These are phyloP conservation scores for Dothideomycetes sp. DNA, from an alignment of 2,329 filamentous ascomycete genomes.

Conservation along the genomic window DNA sequence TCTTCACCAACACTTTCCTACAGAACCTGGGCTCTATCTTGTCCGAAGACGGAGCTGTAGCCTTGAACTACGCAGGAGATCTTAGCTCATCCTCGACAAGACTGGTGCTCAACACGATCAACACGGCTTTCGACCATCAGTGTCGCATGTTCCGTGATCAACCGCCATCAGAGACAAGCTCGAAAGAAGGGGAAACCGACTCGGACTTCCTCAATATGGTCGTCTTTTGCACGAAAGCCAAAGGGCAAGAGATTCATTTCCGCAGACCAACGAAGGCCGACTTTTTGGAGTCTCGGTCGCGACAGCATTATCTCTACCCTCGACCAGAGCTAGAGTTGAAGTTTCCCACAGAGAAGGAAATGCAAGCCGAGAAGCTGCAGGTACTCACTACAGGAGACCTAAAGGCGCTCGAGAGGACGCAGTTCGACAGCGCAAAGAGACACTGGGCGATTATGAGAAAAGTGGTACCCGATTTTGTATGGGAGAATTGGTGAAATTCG, in stretches of 20 bases:
- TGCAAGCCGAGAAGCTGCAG: slow-evolving; percentile 27
- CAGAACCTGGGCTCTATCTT: slow-evolving; percentile 59
- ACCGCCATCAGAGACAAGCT: slow-evolving; percentile 26
- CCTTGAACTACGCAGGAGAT: slow-evolving; percentile 95
- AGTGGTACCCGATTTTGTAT: slow-evolving; percentile 66
- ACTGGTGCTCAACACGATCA: slow-evolving; percentile 74
- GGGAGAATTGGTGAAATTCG: slow-evolving; percentile 84
- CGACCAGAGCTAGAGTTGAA: slow-evolving; percentile 53
- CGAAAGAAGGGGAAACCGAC: slow-evolving; percentile 26
- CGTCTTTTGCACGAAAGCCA: slow-evolving; percentile 59
- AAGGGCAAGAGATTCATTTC: slow-evolving; percentile 39
- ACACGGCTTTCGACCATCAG: slow-evolving; percentile 62
- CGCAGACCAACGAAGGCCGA: slow-evolving; percentile 54
- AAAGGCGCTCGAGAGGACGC: slow-evolving; percentile 55
- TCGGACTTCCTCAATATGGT: slow-evolving; percentile 90
- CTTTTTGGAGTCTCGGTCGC: slow-evolving; percentile 58
- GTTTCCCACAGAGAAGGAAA: slow-evolving; percentile 20
- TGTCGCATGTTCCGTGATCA: slow-evolving; percentile 87
- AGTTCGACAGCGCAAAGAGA: slow-evolving; percentile 63
- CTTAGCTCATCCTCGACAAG: slow-evolving; percentile 64
- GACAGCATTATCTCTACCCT: slow-evolving; percentile 61
- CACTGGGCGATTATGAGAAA: slow-evolving; percentile 90
- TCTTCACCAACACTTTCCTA: slow-evolving; percentile 84
- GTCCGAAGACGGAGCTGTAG: slow-evolving; percentile 68
- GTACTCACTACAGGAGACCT: slow-evolving; percentile 55